Base-by-base conservation (phyloP, 805 yeast genomes). In the Zygosaccharomyces kombuchaensis region DNA sequence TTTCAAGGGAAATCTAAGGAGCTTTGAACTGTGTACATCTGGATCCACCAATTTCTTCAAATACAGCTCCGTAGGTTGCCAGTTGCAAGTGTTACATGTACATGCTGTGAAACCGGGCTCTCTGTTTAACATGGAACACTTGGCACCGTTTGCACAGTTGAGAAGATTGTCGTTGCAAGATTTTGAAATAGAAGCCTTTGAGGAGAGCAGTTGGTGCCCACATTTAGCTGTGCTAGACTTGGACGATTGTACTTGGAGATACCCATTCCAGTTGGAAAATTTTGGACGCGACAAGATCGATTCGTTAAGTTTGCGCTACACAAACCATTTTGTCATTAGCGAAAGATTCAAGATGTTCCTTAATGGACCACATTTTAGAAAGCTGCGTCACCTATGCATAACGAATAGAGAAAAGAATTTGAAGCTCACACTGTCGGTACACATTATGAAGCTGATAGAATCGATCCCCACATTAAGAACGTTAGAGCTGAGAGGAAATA, bases 181-280 rank as follows among this genome's bases (percentile, higher is more conserved):
- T 14, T 78, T 63, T 40, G 68, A 58, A 62, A 72, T 66, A 58
- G 78, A 63, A 57, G 69, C 61, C 62, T 78, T 76, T 58, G 63
- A 47, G 19, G 58, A 59, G 2, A 65, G 64, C 21, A 55, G 49
- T 1, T 42, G 54, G 9, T 50, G 57, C 1, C 54, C 58, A 4
- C 31, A 50, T 1, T 54, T 72, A 23, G 52, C 53, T 4, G 52
- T 51, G 2, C 51, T 76, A 21, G 50, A 56, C 3, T 52, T 78
- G 4, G 51, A 57, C 10, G 68, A 77, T 50, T 78, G 83, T 58
- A 70, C 74, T 1, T 78, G 83, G 82, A 75, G 74, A 47, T 78
- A 76, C 50, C 83, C 83, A 1, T 78, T 78, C 53, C 65, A 70
- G 14, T 56, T 77, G 36, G 59, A 57, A 21, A 54, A 53, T 26